Conservation (phyloP, 208 protist genomes). For the Wallacemonas rigidus region DNA sequence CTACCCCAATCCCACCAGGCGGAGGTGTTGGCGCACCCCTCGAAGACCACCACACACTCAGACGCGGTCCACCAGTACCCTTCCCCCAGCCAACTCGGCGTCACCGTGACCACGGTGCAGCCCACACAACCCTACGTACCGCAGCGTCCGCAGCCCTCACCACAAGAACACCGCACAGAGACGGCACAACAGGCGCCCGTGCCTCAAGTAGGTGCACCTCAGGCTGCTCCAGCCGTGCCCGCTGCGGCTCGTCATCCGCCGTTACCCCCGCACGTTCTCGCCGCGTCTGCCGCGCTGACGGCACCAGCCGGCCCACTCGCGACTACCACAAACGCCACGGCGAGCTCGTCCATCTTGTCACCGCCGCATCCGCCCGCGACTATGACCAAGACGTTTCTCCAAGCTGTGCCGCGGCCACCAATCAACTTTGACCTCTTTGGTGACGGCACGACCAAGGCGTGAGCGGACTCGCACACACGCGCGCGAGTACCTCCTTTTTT, state of each 20-base stretch:
- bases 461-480: not conserved
- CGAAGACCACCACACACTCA: no score
- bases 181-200: no score
- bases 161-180: no score
- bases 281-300: not conserved
- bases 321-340: not conserved
- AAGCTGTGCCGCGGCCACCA: constrained; percentile 35
- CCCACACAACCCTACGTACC: not conserved
- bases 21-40: no score
- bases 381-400: not conserved
- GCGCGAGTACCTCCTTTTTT: no score
- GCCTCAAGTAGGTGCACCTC: no score
- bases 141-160: not conserved
- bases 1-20: no score
- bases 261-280: not conserved
- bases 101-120: not conserved
- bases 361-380: not conserved
- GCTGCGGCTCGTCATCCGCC: not conserved
- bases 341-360: not conserved
- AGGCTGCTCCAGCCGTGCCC: no score
- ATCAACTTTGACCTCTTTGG: constrained; percentile 58
- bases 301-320: no score
- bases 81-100: not conserved
- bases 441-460: constrained; percentile 15
- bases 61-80: not conserved